Conservation (phyloP, 2,329 filamentous ascomycete genomes). For the Penicillium sp. region DNA sequence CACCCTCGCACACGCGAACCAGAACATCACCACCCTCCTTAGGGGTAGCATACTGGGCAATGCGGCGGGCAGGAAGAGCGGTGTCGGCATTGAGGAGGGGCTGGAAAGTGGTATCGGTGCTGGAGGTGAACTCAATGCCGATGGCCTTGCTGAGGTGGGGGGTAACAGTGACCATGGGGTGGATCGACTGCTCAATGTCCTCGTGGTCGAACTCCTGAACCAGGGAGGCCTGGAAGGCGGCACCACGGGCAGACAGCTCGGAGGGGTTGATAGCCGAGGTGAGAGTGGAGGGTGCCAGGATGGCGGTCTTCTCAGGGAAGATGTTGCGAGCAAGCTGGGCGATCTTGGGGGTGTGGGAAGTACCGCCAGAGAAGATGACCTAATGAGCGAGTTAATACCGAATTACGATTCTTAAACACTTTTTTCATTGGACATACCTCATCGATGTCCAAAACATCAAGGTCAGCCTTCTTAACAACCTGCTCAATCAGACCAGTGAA, state of each 20-base stretch:
- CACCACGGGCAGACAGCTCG: conserved; percentile 84
- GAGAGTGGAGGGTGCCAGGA: conserved; percentile 82
- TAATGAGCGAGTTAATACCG: conserved; percentile 18
- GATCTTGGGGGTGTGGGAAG: conserved; percentile 91
- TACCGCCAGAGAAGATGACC: conserved; percentile 89
- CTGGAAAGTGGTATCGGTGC: conserved; percentile 71
- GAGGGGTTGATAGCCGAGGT: conserved; percentile 86
- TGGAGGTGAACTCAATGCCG: conserved; percentile 74
- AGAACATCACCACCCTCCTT: conserved; percentile 85
- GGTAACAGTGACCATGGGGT: conserved; percentile 91
- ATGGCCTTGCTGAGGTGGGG: conserved; percentile 88
- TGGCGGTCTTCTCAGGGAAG: conserved; percentile 78
- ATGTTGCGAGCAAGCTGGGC: conserved; percentile 76
- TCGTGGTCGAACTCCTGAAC: conserved; percentile 92
- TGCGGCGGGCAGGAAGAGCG: conserved; percentile 84
- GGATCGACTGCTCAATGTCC: conserved; percentile 94
- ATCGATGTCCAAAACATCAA: conserved; percentile 91
- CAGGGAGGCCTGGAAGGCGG: conserved; percentile 91
- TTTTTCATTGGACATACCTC: conserved; percentile 53
- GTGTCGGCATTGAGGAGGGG: conserved; percentile 85
- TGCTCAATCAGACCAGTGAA: conserved; percentile 85
- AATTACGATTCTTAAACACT: not conserved
- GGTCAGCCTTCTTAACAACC: conserved; percentile 84
- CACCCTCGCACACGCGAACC: conserved; percentile 84
- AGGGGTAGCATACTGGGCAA: conserved; percentile 75